These are phyloP conservation scores for Kodamaea arcana DNA, from an alignment of 1,139 yeast species.

Conservation along the genomic window DNA sequence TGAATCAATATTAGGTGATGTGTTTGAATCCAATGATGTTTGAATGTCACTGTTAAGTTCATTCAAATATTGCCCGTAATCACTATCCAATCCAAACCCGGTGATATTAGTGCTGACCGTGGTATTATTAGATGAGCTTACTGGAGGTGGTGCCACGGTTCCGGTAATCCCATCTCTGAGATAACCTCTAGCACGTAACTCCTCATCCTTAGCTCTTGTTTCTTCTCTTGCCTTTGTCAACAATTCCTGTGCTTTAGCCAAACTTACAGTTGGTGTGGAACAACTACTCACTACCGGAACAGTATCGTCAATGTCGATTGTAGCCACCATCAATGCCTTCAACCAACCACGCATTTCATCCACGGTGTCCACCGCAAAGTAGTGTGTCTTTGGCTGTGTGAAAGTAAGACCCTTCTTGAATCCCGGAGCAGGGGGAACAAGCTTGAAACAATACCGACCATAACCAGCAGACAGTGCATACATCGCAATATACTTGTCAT, in stretches of 20 bases:
- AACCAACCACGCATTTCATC: conserved; percentile 96
- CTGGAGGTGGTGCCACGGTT: conserved; percentile 3
- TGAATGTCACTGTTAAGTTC: conserved; percentile 16
- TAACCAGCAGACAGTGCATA: conserved; percentile 93
- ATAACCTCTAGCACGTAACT: conserved; percentile 37
- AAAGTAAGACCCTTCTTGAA: conserved; percentile 91
- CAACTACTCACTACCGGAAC: conserved; percentile 95
- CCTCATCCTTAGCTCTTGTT: conserved; percentile 59
- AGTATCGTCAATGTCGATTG: conserved; percentile 90
- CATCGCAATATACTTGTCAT: conserved; percentile 73
- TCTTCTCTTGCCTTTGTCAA: conserved; percentile 78
- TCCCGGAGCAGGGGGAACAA: conserved; percentile 98
- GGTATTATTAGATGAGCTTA: neutral
- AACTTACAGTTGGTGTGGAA: conserved; percentile 87
- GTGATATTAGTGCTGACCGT: neutral
- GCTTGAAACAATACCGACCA: conserved; percentile 86
- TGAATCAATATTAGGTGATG: conserved; percentile 28
- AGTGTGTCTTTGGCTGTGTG: conserved; percentile 94
- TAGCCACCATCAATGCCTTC: conserved; percentile 91
- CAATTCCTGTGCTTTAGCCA: conserved; percentile 81
- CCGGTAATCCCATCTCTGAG: conserved; percentile 23
- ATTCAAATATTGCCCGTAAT: conserved; percentile 13
- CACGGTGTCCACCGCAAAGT: conserved; percentile 86
- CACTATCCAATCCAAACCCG: conserved; percentile 7
- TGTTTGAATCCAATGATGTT: conserved; percentile 13